A percentile compares a stretch with the other conserved stretches of the same genome.
Conservation (phyloP, 192 early-diverging fungal species). For the Globomyces pollinis-pini region DNA sequence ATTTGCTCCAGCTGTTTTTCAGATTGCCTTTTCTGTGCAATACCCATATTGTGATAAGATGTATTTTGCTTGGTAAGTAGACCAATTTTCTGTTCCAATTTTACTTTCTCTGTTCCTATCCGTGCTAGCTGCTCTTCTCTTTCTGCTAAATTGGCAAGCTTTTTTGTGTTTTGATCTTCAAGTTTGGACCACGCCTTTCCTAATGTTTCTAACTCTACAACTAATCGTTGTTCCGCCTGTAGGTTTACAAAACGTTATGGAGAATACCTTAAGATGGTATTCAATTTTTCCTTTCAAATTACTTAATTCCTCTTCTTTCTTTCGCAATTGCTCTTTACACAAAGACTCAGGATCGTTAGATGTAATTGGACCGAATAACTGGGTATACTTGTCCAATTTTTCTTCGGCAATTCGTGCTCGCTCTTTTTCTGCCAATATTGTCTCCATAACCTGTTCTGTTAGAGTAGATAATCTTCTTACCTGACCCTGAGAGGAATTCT, state of each 20-base stretch:
- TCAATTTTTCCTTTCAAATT: conserved; percentile 48
- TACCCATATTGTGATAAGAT: conserved; percentile 51
- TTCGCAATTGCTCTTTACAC: conserved; percentile 2
- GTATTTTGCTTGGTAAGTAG: conserved; percentile 64
- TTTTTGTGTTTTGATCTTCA: conserved; percentile 75
- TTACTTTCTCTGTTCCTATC: conserved; percentile 54
- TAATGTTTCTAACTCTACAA: conserved; percentile 59
- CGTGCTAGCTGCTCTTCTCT: conserved; percentile 75
- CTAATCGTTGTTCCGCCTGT: conserved; percentile 46
- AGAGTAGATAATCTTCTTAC: background rate
- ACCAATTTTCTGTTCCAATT: conserved; percentile 76
- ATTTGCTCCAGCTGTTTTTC: conserved; percentile 83
- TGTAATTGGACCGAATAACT: background rate
- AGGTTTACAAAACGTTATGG: conserved; percentile 20
- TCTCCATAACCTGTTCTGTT: conserved; percentile 4
- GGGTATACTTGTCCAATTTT: conserved; percentile 7
- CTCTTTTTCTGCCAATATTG: conserved; percentile 7
- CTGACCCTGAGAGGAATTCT: background rate
- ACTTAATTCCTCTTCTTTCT: conserved; percentile 40
- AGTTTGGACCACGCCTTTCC: conserved; percentile 35
- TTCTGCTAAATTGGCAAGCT: conserved; percentile 64
- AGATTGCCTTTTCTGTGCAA: conserved; percentile 64
- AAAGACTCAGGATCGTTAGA: background rate
- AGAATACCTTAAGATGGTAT: conserved; percentile 48
- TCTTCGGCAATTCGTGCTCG: background rate